These are phyloP conservation scores for Mortierella sp. DNA, from an alignment of 371 early-diverging fungal species.

Conservation along the genomic window DNA sequence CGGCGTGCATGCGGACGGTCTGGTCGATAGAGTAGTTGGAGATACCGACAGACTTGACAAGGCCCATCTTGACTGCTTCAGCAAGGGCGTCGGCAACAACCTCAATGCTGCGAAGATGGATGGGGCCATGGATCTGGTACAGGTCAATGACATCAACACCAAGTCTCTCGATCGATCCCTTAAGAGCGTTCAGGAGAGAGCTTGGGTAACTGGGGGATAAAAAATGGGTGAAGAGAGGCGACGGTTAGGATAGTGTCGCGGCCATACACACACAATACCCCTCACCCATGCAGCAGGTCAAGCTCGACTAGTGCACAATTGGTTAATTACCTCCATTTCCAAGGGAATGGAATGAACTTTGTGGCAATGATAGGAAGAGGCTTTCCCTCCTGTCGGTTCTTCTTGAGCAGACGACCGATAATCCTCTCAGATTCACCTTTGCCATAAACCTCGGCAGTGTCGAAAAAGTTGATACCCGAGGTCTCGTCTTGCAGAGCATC, in stretches of 20 bases:
- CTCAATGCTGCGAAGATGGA: constrained; percentile 65
- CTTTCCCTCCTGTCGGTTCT: constrained; percentile 30
- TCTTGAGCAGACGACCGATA: constrained; percentile 58
- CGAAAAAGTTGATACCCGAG: constrained; percentile 55
- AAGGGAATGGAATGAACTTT: constrained; percentile 64
- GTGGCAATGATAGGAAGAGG: constrained; percentile 64
- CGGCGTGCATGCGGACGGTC: constrained; percentile 64
- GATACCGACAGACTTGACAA: constrained; percentile 77
- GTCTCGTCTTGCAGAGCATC: constrained; percentile 40
- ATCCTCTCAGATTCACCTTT: constrained; percentile 69
- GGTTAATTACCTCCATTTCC: constrained; percentile 34
- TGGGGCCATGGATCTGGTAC: constrained; percentile 84
- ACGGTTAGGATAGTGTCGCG: neutral
- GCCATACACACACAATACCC: neutral
- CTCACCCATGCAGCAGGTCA: too few relatives aligned
- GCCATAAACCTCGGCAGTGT: constrained; percentile 70
- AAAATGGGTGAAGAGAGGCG: neutral
- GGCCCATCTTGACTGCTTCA: constrained; percentile 66
- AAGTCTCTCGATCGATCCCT: constrained; percentile 68
- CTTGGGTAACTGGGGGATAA: constrained; percentile 55
- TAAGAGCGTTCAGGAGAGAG: constrained; percentile 63
- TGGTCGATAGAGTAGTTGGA: constrained; percentile 74
- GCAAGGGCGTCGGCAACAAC: constrained; percentile 67
- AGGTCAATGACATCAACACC: constrained; percentile 72
- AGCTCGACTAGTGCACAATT: neutral